A percentile compares a stretch with the other conserved stretches of the same genome.
Evolutionary conservation across 2,329 filamentous ascomycete genomes (phyloP).

Genomic region (Chaetomiaceae sp.): DNA sequence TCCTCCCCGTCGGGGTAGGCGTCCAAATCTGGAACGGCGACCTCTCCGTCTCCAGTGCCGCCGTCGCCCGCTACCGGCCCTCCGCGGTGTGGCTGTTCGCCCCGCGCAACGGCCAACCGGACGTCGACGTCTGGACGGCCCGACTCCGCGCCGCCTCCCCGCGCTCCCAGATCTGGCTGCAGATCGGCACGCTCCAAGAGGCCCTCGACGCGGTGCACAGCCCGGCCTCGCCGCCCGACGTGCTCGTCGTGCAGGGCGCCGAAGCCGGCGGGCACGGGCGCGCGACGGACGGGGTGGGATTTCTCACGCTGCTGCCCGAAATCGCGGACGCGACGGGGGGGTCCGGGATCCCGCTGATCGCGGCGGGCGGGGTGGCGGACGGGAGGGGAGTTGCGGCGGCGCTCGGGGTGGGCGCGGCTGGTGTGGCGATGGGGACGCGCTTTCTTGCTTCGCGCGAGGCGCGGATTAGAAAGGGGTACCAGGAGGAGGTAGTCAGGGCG

Average conservation of each 20-base stretch:
- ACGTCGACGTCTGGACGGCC: constrained; percentile 42
- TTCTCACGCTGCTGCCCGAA: constrained; percentile 49
- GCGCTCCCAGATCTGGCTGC: constrained; percentile 48
- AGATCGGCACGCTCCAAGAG: constrained; percentile 47
- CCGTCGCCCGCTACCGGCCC: constrained; percentile 32
- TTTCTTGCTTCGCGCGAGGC: constrained; percentile 50
- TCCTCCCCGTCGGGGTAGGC: constrained; percentile 45
- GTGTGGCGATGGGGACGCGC: constrained; percentile 58
- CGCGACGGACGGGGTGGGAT: constrained; percentile 39
- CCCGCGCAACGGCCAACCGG: constrained; percentile 34
- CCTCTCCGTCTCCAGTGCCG: constrained; percentile 30
- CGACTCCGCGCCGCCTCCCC: constrained; percentile 38
- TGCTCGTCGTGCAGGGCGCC: constrained; percentile 48
- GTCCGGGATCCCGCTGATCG: constrained; percentile 41
- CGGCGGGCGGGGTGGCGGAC: constrained; percentile 51
- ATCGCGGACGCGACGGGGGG: constrained; percentile 38
- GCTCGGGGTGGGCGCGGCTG: constrained; percentile 48
- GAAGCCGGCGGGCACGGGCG: constrained; percentile 54
- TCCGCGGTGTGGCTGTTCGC: constrained; percentile 48
- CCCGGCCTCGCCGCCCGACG: constrained; percentile 41
- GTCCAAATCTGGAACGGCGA: constrained; percentile 44
- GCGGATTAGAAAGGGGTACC: constrained; percentile 39
- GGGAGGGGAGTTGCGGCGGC: constrained; percentile 48
- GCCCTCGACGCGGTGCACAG: constrained; percentile 39
- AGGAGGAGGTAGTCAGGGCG: constrained; percentile 39